phyloP scores from a whole-genome alignment of 495 filamentous ascomycete species.

The Pyrenopolyporus hunteri region DNA sequence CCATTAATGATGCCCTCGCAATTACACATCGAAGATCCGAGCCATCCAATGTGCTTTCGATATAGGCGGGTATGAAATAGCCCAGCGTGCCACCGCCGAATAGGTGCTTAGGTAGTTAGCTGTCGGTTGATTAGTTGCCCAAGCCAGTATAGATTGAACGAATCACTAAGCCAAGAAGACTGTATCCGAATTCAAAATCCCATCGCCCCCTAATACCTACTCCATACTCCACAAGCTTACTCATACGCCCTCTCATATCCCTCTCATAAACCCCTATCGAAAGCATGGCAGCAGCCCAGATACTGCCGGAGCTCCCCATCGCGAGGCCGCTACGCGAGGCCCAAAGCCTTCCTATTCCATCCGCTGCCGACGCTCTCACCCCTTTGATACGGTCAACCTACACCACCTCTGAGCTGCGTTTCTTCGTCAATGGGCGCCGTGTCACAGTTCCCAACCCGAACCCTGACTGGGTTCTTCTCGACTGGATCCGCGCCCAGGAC shows the following conservation, averaged over 20 bases:
- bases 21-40: too few relatives aligned
- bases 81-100: too few relatives aligned
- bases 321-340: background rate
- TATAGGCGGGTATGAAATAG: too few relatives aligned
- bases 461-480: constrained; percentile 40
- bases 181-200: background rate
- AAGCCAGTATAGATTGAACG: background rate
- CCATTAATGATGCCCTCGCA: too few relatives aligned
- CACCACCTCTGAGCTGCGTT: constrained; percentile 36
- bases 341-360: constrained; percentile 10
- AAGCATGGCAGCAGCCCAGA: constrained; percentile 25
- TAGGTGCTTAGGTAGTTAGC: background rate
- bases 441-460: constrained; percentile 39
- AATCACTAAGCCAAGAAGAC: background rate
- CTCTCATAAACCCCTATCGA: background rate
- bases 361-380: constrained; percentile 32
- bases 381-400: constrained; percentile 35
- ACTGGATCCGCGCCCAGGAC: constrained; percentile 36
- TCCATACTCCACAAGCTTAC: too few relatives aligned
- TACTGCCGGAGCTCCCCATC: constrained; percentile 26
- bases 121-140: background rate
- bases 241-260: background rate
- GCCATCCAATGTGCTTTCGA: too few relatives aligned
- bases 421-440: constrained; percentile 44
- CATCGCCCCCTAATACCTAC: background rate